Evolutionary conservation across 2,329 filamentous ascomycete species (phyloP).

Genomic region (Diplodia seriata): DNA sequence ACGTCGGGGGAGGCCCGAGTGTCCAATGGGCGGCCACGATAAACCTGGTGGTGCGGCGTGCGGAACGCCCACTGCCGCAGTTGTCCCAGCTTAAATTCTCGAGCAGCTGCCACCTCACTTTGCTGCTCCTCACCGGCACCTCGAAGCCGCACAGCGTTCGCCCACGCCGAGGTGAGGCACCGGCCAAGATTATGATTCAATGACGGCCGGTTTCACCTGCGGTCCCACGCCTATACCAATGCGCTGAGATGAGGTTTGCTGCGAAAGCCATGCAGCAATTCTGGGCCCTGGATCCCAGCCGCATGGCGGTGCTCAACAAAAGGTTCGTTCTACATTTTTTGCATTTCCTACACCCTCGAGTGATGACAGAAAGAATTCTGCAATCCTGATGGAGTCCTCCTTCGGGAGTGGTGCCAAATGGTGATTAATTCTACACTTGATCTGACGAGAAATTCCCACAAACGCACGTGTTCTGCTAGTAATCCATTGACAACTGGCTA

Average conservation of each 20-base stretch:
- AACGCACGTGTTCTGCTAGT: background rate
- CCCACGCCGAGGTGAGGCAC: background rate
- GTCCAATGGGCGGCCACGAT: constrained; percentile 11
- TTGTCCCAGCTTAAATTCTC: constrained; percentile 19
- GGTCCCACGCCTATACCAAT: background rate
- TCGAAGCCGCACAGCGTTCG: background rate
- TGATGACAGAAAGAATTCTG: constrained; percentile 59
- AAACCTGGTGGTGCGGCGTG: constrained; percentile 7
- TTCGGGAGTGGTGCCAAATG: constrained; percentile 46
- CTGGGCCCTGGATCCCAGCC: background rate
- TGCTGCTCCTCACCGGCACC: background rate
- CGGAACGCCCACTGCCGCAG: constrained; percentile 15
- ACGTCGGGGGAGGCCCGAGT: background rate
- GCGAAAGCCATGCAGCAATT: background rate
- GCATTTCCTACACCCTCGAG: constrained; percentile 22
- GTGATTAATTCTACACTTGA: constrained; percentile 59
- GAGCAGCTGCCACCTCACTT: background rate
- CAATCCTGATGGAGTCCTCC: constrained; percentile 54
- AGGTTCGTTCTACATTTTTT: constrained; percentile 2
- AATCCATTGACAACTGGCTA: constrained; percentile 17
- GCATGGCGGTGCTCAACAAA: background rate
- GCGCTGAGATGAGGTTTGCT: background rate
- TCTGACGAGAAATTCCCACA: constrained; percentile 47
- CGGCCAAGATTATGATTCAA: background rate
- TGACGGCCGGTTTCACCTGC: background rate